phyloP scores from a whole-genome alignment of 768 basidiomycete species.

The Boletus sp. region DNA sequence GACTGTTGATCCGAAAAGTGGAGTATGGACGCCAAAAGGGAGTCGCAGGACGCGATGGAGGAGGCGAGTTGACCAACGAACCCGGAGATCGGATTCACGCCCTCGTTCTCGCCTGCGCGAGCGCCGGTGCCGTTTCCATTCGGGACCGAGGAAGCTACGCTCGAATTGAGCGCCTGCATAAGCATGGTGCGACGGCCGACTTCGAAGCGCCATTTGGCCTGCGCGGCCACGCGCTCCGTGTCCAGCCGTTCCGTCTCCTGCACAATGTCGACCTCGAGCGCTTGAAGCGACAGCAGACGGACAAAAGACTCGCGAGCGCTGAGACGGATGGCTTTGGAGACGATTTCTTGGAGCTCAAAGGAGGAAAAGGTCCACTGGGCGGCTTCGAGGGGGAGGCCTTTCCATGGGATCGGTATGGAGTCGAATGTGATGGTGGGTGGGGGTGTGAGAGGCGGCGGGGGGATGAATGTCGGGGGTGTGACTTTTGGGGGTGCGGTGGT shows the following conservation, averaged over 20 bases:
- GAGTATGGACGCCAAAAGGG: constrained; percentile 53
- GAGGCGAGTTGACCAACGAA: constrained; percentile 60
- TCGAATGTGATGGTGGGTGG: constrained; percentile 59
- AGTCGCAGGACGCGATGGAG: constrained; percentile 55
- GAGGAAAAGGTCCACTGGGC: constrained; percentile 61
- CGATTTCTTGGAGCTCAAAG: constrained; percentile 59
- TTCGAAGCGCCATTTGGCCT: constrained; percentile 66
- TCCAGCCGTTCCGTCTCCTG: constrained; percentile 59
- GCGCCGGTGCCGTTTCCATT: constrained; percentile 3
- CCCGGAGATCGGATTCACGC: constrained; percentile 36
- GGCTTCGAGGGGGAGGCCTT: constrained; percentile 65
- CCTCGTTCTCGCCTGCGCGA: constrained; percentile 21
- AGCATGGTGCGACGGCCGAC: constrained; percentile 66
- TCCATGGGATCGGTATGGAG: constrained; percentile 55
- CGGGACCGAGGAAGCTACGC: constrained; percentile 31
- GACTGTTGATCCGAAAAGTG: constrained; percentile 58
- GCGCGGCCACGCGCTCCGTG: constrained; percentile 47
- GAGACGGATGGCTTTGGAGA: constrained; percentile 65
- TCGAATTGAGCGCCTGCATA: constrained; percentile 63
- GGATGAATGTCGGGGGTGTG: constrained; percentile 20
- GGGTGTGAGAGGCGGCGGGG: constrained; percentile 37
- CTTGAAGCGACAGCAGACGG: constrained; percentile 61
- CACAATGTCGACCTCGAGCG: constrained; percentile 56
- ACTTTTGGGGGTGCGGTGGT: not conserved
- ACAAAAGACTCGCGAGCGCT: constrained; percentile 69